These are phyloP conservation scores for Capillidium heterosporum DNA, from an alignment of 371 early-diverging fungal species.

Conservation along the genomic window DNA sequence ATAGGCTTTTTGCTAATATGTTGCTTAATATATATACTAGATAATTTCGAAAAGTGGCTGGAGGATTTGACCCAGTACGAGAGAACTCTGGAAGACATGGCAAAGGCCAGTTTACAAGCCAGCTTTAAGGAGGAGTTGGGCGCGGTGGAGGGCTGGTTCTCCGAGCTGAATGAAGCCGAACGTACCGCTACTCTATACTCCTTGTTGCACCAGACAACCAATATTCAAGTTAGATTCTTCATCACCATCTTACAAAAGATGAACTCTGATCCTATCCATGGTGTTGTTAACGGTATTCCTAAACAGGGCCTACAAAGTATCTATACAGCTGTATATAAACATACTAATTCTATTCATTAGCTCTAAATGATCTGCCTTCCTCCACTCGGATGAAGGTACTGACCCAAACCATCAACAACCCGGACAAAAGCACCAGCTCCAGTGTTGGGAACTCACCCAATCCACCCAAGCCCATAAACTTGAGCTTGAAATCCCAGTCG, in stretches of 20 bases:
- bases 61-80: conserved; percentile 82
- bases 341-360: not conserved
- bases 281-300: not conserved
- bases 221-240: conserved; percentile 81
- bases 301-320: conserved; percentile 1
- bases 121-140: conserved; percentile 82
- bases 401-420: not conserved
- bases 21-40: conserved; percentile 16
- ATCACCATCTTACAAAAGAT: conserved; percentile 55
- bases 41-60: conserved; percentile 76
- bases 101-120: conserved; percentile 73
- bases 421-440: too few species aligned
- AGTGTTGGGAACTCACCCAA: not conserved
- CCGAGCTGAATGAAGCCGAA: conserved; percentile 73
- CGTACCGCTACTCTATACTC: conserved; percentile 79
- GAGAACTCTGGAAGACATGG: conserved; percentile 81
- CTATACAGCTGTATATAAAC: not conserved
- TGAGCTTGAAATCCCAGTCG: not conserved
- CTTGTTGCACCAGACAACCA: conserved; percentile 71
- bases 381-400: not conserved
- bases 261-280: conserved; percentile 2
- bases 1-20: too few species aligned
- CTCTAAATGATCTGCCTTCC: not conserved
- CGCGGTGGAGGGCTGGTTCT: conserved; percentile 90
- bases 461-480: not conserved